Evolutionary conservation across 495 filamentous ascomycete species (phyloP).

Genomic region (Mytilinidion resinicola): DNA sequence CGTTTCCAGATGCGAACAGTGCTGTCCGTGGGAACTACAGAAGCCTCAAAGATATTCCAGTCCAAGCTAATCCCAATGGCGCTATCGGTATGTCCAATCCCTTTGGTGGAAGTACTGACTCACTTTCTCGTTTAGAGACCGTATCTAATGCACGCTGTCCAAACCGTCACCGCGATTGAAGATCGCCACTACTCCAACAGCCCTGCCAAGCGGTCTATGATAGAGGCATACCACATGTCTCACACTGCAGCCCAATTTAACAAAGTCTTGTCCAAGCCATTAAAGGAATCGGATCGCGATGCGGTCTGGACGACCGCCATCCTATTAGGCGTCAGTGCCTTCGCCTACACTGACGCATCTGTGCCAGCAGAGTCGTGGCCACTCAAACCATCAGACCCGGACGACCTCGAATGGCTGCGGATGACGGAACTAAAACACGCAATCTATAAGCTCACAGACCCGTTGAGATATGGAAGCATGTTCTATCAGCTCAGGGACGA

Average conservation of each 20-base stretch:
- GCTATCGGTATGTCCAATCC: conserved; percentile 24
- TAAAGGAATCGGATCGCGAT: conserved; percentile 31
- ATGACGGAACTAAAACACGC: conserved; percentile 36
- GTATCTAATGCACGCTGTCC: conserved; percentile 38
- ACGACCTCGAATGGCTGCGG: conserved; percentile 38
- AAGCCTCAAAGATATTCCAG: conserved; percentile 2
- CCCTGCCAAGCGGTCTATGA: conserved; percentile 3
- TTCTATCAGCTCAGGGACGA: conserved; percentile 19
- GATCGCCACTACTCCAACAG: conserved; percentile 28
- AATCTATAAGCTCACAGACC: conserved; percentile 35
- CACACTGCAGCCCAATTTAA: conserved; percentile 37
- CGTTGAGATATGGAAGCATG: conserved; percentile 35
- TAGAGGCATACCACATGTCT: conserved; percentile 35
- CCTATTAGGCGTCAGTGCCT: conserved; percentile 33
- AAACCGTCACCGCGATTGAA: conserved; percentile 39
- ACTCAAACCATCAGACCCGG: conserved; percentile 25
- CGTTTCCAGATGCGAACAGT: conserved; percentile 39
- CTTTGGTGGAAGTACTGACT: not conserved
- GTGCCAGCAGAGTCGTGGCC: conserved; percentile 39
- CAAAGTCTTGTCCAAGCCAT: conserved; percentile 30
- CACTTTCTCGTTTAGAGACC: conserved; percentile 19
- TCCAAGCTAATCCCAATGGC: conserved; percentile 20
- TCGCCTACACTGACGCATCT: conserved; percentile 33
- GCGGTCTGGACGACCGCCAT: conserved; percentile 38
- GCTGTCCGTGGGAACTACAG: conserved; percentile 34